Evolutionary conservation across 768 basidiomycete genomes (phyloP), one percentile per base, ranked within the genome.

Genomic region (Ramaria sp.): DNA sequence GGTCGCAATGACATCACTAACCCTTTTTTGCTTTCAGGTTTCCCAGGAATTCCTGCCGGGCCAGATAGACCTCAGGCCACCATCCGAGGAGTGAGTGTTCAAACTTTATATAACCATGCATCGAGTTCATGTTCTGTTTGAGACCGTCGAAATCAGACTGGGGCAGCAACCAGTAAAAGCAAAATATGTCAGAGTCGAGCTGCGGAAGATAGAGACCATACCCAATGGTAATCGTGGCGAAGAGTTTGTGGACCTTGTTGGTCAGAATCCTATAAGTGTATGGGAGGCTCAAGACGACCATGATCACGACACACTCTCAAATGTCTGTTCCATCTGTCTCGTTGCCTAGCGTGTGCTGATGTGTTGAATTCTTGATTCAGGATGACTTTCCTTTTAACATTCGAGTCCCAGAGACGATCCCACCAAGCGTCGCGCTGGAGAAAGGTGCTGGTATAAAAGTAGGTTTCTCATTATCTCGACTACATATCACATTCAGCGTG

Each of bases 331-430:
- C 30, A 34, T n/a, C 22, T 16, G 22, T 50, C 28, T 3, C 8
- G 39, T 59, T 27, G 32, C 16, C 55, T 43, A 44, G 4, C 44
- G 28, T 20, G 32, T 10, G 34, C 34, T 22, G 47, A 39, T 57
- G 25, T 39, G 50, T 48, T 52, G 44, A n/a, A n/a, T 47, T 59
- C 18, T 54, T 45, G 51, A 32, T 52, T 48, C 59, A 91, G 88
- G 82, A 82, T 77, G 91, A 93, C 70, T 85, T 89, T 60, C 83
- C 85, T 3, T 97, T 97, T 66, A 80, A 81, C 55, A 87, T 97
- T 48, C 85, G 92, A 24, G 83, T 97, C 62, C 94, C 94, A 0
- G 91, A 95, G 66, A 86, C 88, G 9, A 84, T 92, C 56, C 93
- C 94, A 1, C 90, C 93, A 15, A 88, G 78, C 39, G 79, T 92